Evolutionary conservation across 345 rosid species (phyloP).

Genomic region (Eucalyptus camaldulensis): DNA sequence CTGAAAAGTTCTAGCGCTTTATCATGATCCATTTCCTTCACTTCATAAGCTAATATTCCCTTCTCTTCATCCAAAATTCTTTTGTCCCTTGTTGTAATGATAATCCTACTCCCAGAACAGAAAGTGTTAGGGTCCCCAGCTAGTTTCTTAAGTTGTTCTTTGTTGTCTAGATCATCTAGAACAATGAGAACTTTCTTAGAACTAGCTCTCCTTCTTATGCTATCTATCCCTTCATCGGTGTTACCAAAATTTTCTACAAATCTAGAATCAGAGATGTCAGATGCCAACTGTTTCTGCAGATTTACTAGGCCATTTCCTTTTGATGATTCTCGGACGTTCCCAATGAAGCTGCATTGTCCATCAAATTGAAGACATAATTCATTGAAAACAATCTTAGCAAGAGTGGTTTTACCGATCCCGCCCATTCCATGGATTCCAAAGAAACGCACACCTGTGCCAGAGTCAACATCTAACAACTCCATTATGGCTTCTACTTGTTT

Average conservation of each 20-base stretch:
- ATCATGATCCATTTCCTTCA: not conserved
- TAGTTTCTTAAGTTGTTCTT: not conserved
- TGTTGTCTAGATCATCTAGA: not conserved
- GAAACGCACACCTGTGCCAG: not conserved
- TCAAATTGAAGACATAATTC: not conserved
- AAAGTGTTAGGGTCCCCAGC: fast-evolving
- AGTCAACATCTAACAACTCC: not conserved
- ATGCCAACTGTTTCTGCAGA: not conserved
- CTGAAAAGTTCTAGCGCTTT: not conserved
- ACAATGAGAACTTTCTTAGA: not conserved
- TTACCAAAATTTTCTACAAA: not conserved
- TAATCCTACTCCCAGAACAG: not conserved
- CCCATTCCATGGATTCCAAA: not conserved
- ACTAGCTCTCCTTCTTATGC: not conserved
- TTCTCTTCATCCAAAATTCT: not conserved
- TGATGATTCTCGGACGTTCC: not conserved
- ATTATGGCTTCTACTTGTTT: not conserved
- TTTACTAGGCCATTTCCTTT: not conserved
- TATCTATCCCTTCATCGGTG: not conserved
- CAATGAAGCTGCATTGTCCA: not conserved
- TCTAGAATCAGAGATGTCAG: not conserved
- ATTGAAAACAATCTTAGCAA: not conserved
- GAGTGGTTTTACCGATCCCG: not conserved
- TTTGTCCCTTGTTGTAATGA: not conserved
- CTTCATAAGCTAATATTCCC: not conserved